phyloP scores from a whole-genome alignment of 768 basidiomycete genomes.

The Hypholoma sublateritium region DNA sequence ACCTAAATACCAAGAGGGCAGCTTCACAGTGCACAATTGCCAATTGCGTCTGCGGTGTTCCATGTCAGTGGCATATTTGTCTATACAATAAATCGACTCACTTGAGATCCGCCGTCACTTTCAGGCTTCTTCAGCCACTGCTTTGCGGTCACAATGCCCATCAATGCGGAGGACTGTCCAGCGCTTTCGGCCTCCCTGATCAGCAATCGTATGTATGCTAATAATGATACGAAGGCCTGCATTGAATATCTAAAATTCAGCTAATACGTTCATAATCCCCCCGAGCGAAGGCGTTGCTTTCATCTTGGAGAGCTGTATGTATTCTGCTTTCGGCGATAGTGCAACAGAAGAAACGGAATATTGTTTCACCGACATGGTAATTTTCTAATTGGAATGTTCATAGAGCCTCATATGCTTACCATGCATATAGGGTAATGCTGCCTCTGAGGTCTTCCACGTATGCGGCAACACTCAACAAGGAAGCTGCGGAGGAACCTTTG shows the following conservation, averaged over 20 bases:
- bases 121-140: slow-evolving; percentile 4
- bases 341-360: background rate
- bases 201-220: slow-evolving; percentile 6
- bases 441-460: slow-evolving; percentile 1
- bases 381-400: background rate
- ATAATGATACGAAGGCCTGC: background rate
- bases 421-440: background rate
- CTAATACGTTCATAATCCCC: background rate
- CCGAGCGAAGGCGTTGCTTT: background rate
- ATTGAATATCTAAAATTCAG: background rate
- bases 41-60: slow-evolving; percentile 9
- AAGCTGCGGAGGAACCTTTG: slow-evolving; percentile 1
- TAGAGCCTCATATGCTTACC: background rate
- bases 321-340: background rate
- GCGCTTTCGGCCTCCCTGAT: background rate
- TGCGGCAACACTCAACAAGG: slow-evolving; percentile 9
- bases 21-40: slow-evolving; percentile 8
- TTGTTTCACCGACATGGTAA: slow-evolving; percentile 1
- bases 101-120: background rate
- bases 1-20: background rate
- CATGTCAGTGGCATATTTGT: slow-evolving; percentile 2
- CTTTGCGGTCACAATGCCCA: background rate
- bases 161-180: slow-evolving; percentile 4
- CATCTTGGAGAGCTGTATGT: background rate
- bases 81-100: background rate